Conservation (phyloP, 2,329 filamentous ascomycete species). For the Fusarium udum region DNA sequence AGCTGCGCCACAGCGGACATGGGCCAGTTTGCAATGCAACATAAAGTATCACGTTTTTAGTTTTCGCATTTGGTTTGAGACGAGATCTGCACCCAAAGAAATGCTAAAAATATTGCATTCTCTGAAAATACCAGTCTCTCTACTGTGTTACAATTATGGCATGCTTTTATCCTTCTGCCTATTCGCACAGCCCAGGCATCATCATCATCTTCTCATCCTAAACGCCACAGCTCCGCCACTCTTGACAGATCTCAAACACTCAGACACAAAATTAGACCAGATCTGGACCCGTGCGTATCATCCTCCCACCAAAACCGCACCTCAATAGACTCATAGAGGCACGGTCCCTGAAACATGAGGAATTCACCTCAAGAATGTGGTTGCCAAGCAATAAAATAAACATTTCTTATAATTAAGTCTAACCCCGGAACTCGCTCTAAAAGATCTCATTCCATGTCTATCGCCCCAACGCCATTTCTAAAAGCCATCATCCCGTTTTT, state of each 20-base stretch:
- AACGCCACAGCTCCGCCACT: constrained; percentile 23
- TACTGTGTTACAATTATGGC: no score
- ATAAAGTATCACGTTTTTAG: constrained; percentile 7
- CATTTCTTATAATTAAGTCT: not conserved
- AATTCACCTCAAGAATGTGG: not conserved
- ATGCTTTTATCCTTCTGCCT: not conserved
- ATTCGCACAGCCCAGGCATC: not conserved
- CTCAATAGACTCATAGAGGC: constrained; percentile 32
- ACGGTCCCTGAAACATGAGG: constrained; percentile 14
- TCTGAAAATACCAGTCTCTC: not conserved
- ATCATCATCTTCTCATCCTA: not conserved
- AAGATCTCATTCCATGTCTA: not conserved
- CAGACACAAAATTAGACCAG: constrained; percentile 6
- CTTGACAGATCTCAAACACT: constrained; percentile 14
- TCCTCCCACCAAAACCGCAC: constrained; percentile 3
- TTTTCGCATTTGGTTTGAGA: not conserved
- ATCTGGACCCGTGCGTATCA: constrained; percentile 4
- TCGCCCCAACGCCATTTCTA: constrained; percentile 24
- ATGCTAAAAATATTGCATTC: not conserved
- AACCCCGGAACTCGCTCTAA: constrained; percentile 11
- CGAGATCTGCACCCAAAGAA: not conserved
- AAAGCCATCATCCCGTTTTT: not conserved
- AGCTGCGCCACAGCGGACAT: constrained; percentile 24
- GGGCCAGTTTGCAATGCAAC: constrained; percentile 16
- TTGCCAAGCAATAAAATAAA: not conserved